These are phyloP conservation scores for Elsinoe fawcettii DNA, from an alignment of 2,329 filamentous ascomycete species.

Conservation along the genomic window DNA sequence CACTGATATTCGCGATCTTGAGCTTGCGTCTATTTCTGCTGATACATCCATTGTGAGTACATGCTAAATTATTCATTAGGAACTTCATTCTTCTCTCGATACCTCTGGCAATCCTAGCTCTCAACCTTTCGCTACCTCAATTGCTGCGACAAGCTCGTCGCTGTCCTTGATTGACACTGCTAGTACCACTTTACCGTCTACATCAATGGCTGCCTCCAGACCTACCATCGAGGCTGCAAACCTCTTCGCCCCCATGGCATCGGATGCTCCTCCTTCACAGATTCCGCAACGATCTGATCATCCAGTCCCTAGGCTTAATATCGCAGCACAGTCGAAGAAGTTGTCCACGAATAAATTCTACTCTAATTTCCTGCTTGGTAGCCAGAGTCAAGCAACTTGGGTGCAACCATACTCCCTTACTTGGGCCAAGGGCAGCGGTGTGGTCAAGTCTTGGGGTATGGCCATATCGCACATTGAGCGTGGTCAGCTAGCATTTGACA, in stretches of 20 bases:
- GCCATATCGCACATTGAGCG: conserved; percentile 65
- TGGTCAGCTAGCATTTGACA: conserved; percentile 45
- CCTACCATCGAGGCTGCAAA: conserved; percentile 20
- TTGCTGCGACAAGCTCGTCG: conserved; percentile 21
- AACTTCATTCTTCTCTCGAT: conserved; percentile 19
- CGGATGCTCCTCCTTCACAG: conserved; percentile 34
- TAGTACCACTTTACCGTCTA: conserved; percentile 23
- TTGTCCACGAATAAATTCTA: conserved; percentile 66
- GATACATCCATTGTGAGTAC: neutral
- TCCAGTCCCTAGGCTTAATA: conserved; percentile 34
- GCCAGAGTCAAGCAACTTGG: conserved; percentile 61
- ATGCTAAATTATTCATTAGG: neutral
- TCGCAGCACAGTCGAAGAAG: conserved; percentile 35
- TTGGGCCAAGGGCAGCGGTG: conserved; percentile 42
- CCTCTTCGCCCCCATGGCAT: conserved; percentile 37
- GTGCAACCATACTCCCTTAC: conserved; percentile 53
- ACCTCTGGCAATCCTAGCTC: conserved; percentile 23
- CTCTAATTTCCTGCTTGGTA: conserved; percentile 68
- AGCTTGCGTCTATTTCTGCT: neutral
- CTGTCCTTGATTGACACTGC: conserved; percentile 27
- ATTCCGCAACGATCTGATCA: conserved; percentile 34
- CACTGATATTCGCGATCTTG: neutral
- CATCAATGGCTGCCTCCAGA: conserved; percentile 16
- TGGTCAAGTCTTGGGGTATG: conserved; percentile 67
- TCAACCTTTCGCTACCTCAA: conserved; percentile 26